phyloP scores from a whole-genome alignment of 352 stramenopile species.

The Lagenidium giganteum region DNA sequence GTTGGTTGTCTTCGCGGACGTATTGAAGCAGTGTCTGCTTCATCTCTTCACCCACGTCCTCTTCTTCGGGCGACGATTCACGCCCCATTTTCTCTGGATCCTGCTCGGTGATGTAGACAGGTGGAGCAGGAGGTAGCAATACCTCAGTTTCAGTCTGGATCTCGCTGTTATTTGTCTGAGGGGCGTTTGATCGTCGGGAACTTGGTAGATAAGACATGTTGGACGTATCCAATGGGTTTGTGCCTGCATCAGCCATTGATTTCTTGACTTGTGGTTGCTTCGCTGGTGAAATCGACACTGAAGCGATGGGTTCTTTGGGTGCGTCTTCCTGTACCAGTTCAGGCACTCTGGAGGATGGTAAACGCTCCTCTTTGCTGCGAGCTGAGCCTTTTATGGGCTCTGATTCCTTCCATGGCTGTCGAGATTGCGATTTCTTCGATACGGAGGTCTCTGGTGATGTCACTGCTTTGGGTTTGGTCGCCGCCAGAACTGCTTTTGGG shows the following conservation, averaged over 20 bases:
- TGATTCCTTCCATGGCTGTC: too few relatives aligned
- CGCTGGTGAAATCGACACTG: neutral
- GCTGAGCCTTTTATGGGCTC: too few relatives aligned
- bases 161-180: constrained; percentile 11
- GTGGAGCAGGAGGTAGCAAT: constrained; percentile 24
- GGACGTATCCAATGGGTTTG: constrained; percentile 51
- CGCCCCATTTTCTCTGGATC: constrained; percentile 5
- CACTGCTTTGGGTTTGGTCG: neutral
- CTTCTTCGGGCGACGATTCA: constrained; percentile 4
- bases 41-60: constrained; percentile 29
- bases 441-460: too few relatives aligned
- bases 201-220: constrained; percentile 13
- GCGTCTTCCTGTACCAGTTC: too few relatives aligned
- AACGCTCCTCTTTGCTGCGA: too few relatives aligned
- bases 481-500: neutral
- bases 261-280: neutral
- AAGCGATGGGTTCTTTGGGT: neutral
- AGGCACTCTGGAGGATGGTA: too few relatives aligned
- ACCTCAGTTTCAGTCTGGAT: constrained; percentile 47
- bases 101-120: constrained; percentile 8
- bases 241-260: constrained; percentile 30
- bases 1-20: constrained; percentile 5
- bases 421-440: too few relatives aligned
- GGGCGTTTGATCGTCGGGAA: neutral
- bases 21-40: constrained; percentile 41